These are phyloP conservation scores for Gossypium trilobum DNA, from an alignment of 441 rosid genomes.

Conservation along the genomic window DNA sequence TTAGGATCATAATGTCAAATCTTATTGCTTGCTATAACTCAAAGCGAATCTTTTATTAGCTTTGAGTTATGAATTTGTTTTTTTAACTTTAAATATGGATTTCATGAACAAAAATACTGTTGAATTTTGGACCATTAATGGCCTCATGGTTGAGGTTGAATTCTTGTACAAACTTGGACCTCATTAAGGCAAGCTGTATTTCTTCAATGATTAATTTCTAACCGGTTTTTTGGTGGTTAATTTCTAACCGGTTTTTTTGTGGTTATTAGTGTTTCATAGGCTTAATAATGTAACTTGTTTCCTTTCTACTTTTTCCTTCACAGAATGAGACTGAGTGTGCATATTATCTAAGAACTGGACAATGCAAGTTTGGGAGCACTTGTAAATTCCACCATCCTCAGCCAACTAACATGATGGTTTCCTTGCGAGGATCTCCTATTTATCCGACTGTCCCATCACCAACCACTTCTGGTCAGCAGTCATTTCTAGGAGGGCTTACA, in stretches of 20 bases:
- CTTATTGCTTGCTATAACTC: not conserved
- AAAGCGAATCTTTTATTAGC: not conserved
- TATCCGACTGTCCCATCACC: constrained; percentile 73
- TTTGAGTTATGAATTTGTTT: not conserved
- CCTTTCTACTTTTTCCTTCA: constrained; percentile 6
- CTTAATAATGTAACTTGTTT: constrained; percentile 1
- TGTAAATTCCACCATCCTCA: constrained; percentile 98
- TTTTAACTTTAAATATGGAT: not conserved
- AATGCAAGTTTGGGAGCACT: constrained; percentile 86
- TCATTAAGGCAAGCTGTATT: constrained; percentile 1
- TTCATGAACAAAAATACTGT: not conserved
- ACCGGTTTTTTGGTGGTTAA: not conserved
- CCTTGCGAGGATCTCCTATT: constrained; percentile 63
- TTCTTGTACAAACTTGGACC: not conserved
- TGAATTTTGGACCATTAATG: not conserved
- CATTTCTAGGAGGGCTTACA: constrained; percentile 59
- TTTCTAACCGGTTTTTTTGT: not conserved
- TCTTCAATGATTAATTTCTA: not conserved
- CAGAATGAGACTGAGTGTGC: constrained; percentile 87
- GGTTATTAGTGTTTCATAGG: not conserved
- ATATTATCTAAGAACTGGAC: constrained; percentile 91
- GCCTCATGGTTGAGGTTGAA: not conserved
- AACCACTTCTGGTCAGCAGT: constrained; percentile 63
- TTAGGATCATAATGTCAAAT: not conserved
- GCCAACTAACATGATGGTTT: constrained; percentile 75